These are phyloP conservation scores for Amanita subjunquillea DNA, from an alignment of 768 basidiomycete genomes.

Conservation along the genomic window DNA sequence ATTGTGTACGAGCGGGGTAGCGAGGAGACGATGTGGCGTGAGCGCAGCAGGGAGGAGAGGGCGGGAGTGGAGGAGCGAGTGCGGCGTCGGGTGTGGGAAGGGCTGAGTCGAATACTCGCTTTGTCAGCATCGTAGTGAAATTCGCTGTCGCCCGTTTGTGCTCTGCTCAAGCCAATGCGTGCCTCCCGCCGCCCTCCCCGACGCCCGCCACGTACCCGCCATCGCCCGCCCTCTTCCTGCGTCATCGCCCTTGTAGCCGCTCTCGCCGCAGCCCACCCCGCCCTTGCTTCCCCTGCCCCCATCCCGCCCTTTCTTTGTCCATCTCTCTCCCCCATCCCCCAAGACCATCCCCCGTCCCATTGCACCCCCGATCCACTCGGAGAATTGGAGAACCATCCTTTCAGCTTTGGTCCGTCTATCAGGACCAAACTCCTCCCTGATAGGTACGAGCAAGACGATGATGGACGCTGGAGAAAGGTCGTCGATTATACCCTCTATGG, in stretches of 20 bases:
- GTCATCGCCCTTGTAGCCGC: constrained; percentile 48
- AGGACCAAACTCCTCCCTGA: constrained; percentile 31
- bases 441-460: constrained; percentile 38
- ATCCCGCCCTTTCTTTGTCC: constrained; percentile 45
- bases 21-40: constrained; percentile 46
- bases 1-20: constrained; percentile 55
- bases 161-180: constrained; percentile 10
- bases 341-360: constrained; percentile 2
- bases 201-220: constrained; percentile 13
- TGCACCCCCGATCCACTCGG: not conserved
- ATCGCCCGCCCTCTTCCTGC: constrained; percentile 31
- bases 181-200: constrained; percentile 12
- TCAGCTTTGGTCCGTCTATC: not conserved
- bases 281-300: constrained; percentile 25
- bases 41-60: constrained; percentile 21
- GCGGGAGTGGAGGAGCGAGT: constrained; percentile 26
- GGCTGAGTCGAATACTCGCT: constrained; percentile 31
- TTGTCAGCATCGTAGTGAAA: constrained; percentile 4
- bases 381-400: not conserved
- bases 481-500: constrained; percentile 55
- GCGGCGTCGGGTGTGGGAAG: constrained; percentile 36
- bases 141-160: constrained; percentile 5
- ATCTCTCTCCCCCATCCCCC: constrained; percentile 7
- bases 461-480: constrained; percentile 50
- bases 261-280: constrained; percentile 37